Evolutionary conservation across 192 early-diverging fungal genomes (phyloP).

Genomic region (Neocallimastix lanati): DNA sequence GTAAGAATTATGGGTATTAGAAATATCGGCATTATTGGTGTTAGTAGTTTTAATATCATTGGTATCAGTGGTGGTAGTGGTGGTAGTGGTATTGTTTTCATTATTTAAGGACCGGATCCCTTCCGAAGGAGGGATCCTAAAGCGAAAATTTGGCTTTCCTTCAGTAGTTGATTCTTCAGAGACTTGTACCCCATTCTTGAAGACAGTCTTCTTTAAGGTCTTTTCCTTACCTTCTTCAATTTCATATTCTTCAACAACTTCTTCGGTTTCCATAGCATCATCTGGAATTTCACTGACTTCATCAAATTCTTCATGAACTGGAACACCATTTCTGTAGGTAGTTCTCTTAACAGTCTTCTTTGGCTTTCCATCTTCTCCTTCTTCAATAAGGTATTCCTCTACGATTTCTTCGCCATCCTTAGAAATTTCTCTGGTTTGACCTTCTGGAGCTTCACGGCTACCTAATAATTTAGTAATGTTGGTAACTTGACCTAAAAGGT

Average conservation of each 20-base stretch:
- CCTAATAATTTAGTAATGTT: background rate
- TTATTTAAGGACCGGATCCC: too few species aligned
- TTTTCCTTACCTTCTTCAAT: too few species aligned
- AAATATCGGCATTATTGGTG: too few species aligned
- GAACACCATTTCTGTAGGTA: background rate
- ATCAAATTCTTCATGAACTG: background rate
- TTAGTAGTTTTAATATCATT: too few species aligned
- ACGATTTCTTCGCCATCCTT: background rate
- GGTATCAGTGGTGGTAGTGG: too few species aligned
- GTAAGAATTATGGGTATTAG: too few species aligned
- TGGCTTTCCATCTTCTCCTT: background rate
- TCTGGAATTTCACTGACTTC: background rate
- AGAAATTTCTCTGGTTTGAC: background rate
- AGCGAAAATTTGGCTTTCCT: too few species aligned
- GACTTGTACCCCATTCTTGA: background rate
- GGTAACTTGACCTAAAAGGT: too few species aligned
- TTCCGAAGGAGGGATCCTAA: too few species aligned
- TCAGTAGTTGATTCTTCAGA: too few species aligned
- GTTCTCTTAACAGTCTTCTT: background rate
- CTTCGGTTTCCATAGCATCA: background rate
- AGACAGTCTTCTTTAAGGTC: too few species aligned
- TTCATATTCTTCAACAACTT: background rate
- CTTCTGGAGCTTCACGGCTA: background rate
- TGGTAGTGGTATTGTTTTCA: too few species aligned
- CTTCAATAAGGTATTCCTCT: background rate